Percentiles rank a stretch among this genome's conserved stretches.
Evolutionary conservation across 2,329 filamentous ascomycete species (phyloP).

Genomic region (Penicillium palitans): DNA sequence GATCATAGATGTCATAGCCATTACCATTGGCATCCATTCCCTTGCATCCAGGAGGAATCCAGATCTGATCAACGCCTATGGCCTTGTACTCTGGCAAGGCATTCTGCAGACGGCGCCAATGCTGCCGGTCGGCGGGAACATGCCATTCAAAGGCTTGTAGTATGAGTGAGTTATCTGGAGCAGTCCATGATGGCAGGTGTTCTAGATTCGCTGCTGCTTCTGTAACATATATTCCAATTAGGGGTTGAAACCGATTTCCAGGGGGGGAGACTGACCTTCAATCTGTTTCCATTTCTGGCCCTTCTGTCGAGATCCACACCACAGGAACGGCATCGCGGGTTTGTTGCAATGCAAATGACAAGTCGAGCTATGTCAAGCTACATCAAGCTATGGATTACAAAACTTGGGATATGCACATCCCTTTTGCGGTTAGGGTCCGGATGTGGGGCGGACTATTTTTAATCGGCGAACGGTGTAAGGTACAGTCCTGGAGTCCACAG

Average conservation of each 20-base stretch:
- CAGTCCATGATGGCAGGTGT: conserved; percentile 33
- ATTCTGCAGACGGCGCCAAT: conserved; percentile 60
- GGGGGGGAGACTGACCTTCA: background rate
- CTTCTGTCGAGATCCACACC: conserved; percentile 8
- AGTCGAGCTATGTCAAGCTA: background rate
- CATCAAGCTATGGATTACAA: background rate
- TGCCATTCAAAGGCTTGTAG: conserved; percentile 76
- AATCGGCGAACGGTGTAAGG: background rate
- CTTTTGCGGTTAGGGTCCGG: background rate
- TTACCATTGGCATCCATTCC: conserved; percentile 62
- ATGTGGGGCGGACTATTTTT: background rate
- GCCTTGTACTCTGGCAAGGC: conserved; percentile 57
- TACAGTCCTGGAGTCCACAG: background rate
- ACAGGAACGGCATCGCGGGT: background rate
- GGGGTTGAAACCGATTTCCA: background rate
- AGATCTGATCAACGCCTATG: conserved; percentile 63
- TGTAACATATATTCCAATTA: background rate
- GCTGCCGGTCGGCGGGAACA: conserved; percentile 59
- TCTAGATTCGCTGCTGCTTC: conserved; percentile 27
- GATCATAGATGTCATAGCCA: conserved; percentile 69
- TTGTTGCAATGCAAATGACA: background rate
- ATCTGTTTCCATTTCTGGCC: conserved; percentile 2
- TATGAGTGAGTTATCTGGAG: conserved; percentile 51
- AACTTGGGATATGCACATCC: background rate
- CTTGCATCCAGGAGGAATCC: conserved; percentile 73